Percentiles rank a stretch among this genome's conserved stretches.
These are phyloP conservation scores for Epichloe baconii DNA, from an alignment of 2,329 filamentous ascomycete genomes.

Conservation along the genomic window DNA sequence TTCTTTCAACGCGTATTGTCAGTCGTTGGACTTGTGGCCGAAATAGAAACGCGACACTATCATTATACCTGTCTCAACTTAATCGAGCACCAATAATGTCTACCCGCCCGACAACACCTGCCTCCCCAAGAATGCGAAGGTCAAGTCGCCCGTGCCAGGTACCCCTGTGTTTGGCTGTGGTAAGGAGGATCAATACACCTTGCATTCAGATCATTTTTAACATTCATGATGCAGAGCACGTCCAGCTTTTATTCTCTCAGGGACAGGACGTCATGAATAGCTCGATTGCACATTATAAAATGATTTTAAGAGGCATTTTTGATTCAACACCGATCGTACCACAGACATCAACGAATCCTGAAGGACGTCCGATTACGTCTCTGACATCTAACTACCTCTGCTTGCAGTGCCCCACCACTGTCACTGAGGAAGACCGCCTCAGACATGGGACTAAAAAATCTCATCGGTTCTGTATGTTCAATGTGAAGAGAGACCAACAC, in stretches of 20 bases:
- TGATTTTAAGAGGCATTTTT: constrained; percentile 56
- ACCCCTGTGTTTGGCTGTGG: constrained; percentile 51
- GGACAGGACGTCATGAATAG: constrained; percentile 52
- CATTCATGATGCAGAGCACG: constrained; percentile 44
- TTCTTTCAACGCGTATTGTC: not conserved
- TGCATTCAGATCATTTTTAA: not conserved
- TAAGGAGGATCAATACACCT: constrained; percentile 22
- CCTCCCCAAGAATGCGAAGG: constrained; percentile 44
- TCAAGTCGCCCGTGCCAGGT: constrained; percentile 46
- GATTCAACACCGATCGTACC: constrained; percentile 51
- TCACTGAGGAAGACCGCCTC: constrained; percentile 50
- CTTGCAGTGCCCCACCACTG: constrained; percentile 58
- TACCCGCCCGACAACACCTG: constrained; percentile 33
- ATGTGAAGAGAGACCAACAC: not conserved
- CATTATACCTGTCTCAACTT: not conserved
- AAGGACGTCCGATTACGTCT: constrained; percentile 44
- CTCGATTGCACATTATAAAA: constrained; percentile 59
- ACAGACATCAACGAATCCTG: constrained; percentile 48
- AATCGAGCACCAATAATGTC: constrained; percentile 24
- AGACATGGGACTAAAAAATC: constrained; percentile 60
- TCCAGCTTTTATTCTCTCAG: constrained; percentile 51
- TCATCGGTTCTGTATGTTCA: constrained; percentile 57
- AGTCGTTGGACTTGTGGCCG: not conserved
- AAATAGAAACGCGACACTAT: not conserved
- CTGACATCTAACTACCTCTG: constrained; percentile 59